phyloP scores from a whole-genome alignment of 441 rosid genomes.

The Isatis lusitanica region DNA sequence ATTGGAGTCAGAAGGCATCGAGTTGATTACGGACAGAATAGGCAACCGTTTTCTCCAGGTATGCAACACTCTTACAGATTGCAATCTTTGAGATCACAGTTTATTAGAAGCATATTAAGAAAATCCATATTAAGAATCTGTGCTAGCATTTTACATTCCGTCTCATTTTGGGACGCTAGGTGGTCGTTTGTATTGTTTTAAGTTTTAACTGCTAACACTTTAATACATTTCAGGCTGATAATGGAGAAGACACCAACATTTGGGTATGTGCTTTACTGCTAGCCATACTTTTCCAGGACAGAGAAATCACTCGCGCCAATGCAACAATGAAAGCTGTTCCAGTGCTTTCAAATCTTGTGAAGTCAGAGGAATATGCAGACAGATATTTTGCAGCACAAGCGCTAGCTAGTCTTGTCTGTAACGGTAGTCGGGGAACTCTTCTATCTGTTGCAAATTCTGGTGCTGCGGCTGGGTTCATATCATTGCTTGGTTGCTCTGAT shows the following conservation, averaged over 20 bases:
- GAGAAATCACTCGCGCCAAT: conserved; percentile 92
- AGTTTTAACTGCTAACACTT: conserved; percentile 4
- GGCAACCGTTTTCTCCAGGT: conserved; percentile 79
- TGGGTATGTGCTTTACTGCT: conserved; percentile 98
- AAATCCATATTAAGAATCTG: background rate
- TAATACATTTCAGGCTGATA: conserved; percentile 66
- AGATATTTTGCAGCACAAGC: conserved; percentile 99
- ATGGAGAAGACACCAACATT: conserved; percentile 81
- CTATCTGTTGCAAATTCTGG: conserved; percentile 99
- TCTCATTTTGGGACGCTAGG: background rate
- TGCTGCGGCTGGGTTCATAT: conserved; percentile 91
- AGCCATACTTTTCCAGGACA: conserved; percentile 92
- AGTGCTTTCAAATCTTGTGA: conserved; percentile 81
- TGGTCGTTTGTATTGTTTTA: background rate
- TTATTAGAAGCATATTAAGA: background rate
- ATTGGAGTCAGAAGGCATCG: conserved; percentile 95
- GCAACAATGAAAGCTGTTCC: conserved; percentile 95
- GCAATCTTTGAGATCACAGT: background rate
- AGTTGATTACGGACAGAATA: conserved; percentile 82
- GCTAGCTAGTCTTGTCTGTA: conserved; percentile 89
- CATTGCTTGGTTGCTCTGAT: conserved; percentile 97
- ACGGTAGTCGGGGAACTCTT: conserved; percentile 98
- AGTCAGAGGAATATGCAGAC: conserved; percentile 89
- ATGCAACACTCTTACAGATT: conserved; percentile 18
- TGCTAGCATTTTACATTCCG: conserved; percentile 8